These are phyloP conservation scores for Emiliania huxleyi DNA, from an alignment of 78 protist genomes.

Conservation along the genomic window DNA sequence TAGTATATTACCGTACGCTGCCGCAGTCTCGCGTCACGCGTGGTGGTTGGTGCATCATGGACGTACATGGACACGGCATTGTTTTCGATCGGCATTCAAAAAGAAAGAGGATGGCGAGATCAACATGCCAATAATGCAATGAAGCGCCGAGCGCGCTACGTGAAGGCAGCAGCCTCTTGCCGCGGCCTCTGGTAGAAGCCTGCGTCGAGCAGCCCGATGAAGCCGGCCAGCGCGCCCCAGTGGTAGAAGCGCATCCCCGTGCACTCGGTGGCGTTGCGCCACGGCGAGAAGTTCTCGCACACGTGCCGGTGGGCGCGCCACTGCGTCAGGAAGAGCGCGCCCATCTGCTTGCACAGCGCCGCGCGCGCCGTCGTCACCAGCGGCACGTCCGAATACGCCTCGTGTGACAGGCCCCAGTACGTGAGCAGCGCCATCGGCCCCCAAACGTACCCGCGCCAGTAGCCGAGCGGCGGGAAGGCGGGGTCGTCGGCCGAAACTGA, in stretches of 20 bases:
- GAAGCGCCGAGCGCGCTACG: too few species aligned
- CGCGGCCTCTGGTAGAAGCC: too few species aligned
- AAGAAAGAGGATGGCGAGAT: too few species aligned
- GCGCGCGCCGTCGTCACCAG: background rate
- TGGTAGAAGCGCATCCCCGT: background rate
- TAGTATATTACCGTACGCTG: too few species aligned
- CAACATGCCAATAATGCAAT: too few species aligned
- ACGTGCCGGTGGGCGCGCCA: background rate
- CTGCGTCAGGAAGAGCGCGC: background rate
- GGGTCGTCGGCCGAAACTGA: background rate
- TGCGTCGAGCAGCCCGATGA: background rate
- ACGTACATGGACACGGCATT: too few species aligned
- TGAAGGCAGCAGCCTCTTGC: too few species aligned
- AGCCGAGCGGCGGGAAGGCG: slow-evolving; percentile 30
- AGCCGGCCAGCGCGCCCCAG: background rate
- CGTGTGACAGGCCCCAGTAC: slow-evolving; percentile 16
- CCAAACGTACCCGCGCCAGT: slow-evolving; percentile 29
- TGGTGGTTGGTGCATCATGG: too few species aligned
- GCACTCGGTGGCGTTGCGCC: background rate
- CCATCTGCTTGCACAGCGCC: slow-evolving; percentile 11
- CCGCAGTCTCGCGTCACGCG: too few species aligned
- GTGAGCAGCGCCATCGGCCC: slow-evolving; percentile 21
- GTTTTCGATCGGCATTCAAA: too few species aligned
- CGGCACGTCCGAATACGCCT: background rate
- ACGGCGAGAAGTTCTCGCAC: background rate